Base-by-base conservation (phyloP, 2,329 filamentous ascomycete species). In the Penicillium sp. region DNA sequence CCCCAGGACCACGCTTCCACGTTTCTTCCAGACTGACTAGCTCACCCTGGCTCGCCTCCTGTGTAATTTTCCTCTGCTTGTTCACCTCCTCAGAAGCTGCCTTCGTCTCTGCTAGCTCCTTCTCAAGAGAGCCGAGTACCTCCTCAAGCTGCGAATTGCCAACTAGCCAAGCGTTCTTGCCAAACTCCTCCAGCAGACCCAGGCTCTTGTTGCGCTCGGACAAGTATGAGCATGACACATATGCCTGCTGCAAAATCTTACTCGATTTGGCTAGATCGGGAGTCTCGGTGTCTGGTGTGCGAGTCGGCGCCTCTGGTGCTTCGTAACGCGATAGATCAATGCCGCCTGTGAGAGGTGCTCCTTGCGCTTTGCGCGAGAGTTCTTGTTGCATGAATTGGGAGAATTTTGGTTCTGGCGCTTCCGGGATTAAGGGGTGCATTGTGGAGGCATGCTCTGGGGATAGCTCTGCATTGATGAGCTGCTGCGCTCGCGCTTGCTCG, bases 81-180 rank as follows among this genome's bases (percentile, higher is more conserved):
- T 92, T 91, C 10, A 94, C 79, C 36, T 83, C 71, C 69, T 97
- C 91, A 45, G 91, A 82, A 61, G 89, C 85, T 56, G 82, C 80
- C 71, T 86, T 87, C 19, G 83, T 77, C 37, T 79, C 81, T 14
- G 85, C 86, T 47, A 97, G 79, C 66, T 96, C 91, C 42, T 80
- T 79, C 79, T 97, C 93, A 26, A 95, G 68, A 12, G 73, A 73
- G 48, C 82, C 81, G 49, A 95, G 74, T 40, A 90, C 82, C 41
- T 84, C 84, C 75, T 97, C 93, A 19, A 91, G 74, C 63, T 89
- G 85, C 65, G 87, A 84, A 73, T 99, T 99, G 6, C 85, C 85
- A 9, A 96, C 82, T 53, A 99, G 80, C 93, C 94, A 97, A 10
- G 90, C 88, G 73, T 96, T 96, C 76, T 90, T 90, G 63, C 93